Evolutionary conservation across 2,329 filamentous ascomycete genomes (phyloP), one percentile per base, ranked within the genome.

Genomic region (Colletotrichum sp.): DNA sequence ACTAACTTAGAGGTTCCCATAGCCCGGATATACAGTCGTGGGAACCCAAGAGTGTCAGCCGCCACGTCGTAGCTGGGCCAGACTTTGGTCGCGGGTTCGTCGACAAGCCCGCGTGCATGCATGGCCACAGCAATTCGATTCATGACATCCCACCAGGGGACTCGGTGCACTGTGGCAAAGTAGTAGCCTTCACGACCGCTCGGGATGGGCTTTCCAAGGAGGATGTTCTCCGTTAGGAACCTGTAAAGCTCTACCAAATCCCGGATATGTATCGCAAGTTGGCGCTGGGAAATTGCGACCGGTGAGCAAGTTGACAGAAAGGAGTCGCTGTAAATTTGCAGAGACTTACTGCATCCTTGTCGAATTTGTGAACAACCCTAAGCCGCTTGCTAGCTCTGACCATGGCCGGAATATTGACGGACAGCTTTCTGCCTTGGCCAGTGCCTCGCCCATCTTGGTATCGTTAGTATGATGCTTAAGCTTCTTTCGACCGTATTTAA

Each of bases 181-280:
- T 84, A 84, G 71, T 84, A 85, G 2, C 84, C 83, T 0, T 83
- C 71, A 18, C 80, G 78, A 0, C 82, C 82, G 39, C 71, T 81
- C 3, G 82, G 80, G 8, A 83, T 71, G 1, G 77, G 34, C 27
- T 83, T 78, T 34, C 78, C 72, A n/a, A 79, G 73, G 3, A 84
- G 32, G 22, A 85, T 80, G 28, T 81, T 82, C 22, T 77, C 76
- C 5, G 82, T 27, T 3, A 86, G 62, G 4, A 80, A 76, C 27
- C 76, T 76, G 39, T 84, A 85, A 16, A 84, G 78, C 8, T 77
- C 77, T 5, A 77, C 78, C 18, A 85, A 68, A 66, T 85, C 84
- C 0, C 79, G 79, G 10, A 86, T 81, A 58, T 85, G 83, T 1
- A 80, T 71, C 3, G 76, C 78, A 3, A 77, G 77, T 22, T 80